Percentiles rank a stretch among this genome's conserved stretches.
phyloP scores from a whole-genome alignment of 345 rosid genomes.

The Lagerstroemia speciosa region DNA sequence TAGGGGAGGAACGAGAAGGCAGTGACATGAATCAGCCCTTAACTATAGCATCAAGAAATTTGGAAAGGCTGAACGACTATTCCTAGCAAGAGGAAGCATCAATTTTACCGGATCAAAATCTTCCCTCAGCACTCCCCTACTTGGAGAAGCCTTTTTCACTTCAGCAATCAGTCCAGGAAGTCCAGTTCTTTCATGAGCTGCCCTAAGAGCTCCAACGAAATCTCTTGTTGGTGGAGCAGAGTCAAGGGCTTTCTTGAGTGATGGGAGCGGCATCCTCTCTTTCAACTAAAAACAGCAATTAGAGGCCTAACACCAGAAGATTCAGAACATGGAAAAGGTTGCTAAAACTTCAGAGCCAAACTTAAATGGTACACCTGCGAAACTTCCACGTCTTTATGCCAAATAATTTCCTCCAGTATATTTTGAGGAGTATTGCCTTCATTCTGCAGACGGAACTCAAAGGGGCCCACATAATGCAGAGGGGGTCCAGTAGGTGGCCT shows the following conservation, averaged over 20 bases:
- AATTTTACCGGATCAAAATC: slow-evolving; percentile 69
- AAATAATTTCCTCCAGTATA: slow-evolving; percentile 80
- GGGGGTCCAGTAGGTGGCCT: slow-evolving; percentile 77
- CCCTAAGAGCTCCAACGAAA: slow-evolving; percentile 73
- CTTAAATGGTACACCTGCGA: slow-evolving; percentile 23
- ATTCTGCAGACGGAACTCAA: slow-evolving; percentile 67
- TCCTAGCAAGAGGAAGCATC: neutral
- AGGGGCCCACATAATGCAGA: slow-evolving; percentile 80
- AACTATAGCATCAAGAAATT: neutral
- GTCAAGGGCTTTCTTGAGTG: slow-evolving; percentile 44
- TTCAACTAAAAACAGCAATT: slow-evolving; percentile 40
- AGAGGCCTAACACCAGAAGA: neutral
- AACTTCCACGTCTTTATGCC: slow-evolving; percentile 84
- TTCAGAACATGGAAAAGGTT: neutral
- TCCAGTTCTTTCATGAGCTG: slow-evolving; percentile 56
- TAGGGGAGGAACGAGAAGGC: neutral
- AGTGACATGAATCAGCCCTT: neutral
- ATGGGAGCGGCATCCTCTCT: slow-evolving; percentile 47
- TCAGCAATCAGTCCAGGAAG: slow-evolving; percentile 91
- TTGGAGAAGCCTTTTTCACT: slow-evolving; percentile 97
- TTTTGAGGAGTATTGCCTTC: slow-evolving; percentile 82
- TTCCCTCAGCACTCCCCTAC: slow-evolving; percentile 80
- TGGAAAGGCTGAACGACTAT: neutral
- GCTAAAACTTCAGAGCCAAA: neutral
- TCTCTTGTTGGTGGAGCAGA: slow-evolving; percentile 64